A percentile compares a stretch with the other conserved stretches of the same genome.
These are phyloP conservation scores for Naegleria fowleri DNA, from an alignment of 208 protist species.

Conservation along the genomic window DNA sequence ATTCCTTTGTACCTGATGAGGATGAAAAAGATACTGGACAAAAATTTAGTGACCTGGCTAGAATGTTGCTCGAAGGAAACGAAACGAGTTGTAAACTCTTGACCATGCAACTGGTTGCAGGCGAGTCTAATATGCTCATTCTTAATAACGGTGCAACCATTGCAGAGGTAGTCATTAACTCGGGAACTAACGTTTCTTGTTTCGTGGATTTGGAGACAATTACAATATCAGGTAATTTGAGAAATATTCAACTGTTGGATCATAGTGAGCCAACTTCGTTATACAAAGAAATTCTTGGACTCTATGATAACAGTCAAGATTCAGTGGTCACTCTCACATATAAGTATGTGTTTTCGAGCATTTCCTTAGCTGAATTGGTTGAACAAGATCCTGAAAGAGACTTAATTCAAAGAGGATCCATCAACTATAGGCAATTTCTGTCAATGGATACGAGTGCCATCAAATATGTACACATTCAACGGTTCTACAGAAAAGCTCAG, in stretches of 20 bases:
- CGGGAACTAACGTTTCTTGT: neutral
- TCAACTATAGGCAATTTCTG: neutral
- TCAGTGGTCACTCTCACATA: neutral
- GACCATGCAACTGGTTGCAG: neutral
- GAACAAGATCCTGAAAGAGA: neutral
- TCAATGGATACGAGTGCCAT: neutral
- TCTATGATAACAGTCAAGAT: neutral
- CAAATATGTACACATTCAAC: slow-evolving; percentile 16
- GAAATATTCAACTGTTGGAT: neutral
- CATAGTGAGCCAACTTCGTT: neutral
- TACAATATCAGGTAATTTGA: neutral
- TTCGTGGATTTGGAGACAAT: neutral
- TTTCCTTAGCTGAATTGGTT: neutral
- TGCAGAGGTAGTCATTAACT: neutral
- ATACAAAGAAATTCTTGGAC: neutral
- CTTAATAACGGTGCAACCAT: neutral
- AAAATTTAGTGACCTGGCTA: neutral
- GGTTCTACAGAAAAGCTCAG: neutral
- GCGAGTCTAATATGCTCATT: neutral
- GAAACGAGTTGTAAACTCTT: neutral
- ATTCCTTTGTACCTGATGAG: neutral
- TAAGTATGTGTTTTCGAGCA: neutral
- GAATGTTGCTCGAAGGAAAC: neutral
- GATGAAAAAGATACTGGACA: neutral
- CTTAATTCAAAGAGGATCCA: neutral